Evolutionary conservation across 2,329 filamentous ascomycete genomes (phyloP).

Genomic region (Beauveria sp.): DNA sequence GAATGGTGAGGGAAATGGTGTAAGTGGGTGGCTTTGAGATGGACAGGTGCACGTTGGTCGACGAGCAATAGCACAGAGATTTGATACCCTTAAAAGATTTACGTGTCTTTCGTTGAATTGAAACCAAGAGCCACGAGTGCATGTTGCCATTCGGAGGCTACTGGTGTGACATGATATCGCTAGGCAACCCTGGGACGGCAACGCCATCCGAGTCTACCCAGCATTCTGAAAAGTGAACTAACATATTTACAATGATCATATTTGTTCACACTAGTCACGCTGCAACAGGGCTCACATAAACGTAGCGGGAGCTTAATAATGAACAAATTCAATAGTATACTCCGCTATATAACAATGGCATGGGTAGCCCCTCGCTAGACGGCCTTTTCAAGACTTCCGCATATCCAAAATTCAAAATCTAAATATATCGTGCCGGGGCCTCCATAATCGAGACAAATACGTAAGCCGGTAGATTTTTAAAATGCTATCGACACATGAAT

Average conservation of each 20-base stretch:
- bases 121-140: too few relatives aligned
- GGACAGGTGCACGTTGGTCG: background rate
- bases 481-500: background rate
- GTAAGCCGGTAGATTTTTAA: background rate
- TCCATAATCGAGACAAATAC: background rate
- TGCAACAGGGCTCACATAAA: background rate
- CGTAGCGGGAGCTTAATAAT: background rate
- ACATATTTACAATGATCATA: background rate
- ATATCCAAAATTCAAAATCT: background rate
- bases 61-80: background rate
- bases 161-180: too few relatives aligned
- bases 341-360: conserved; percentile 6
- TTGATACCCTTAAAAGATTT: background rate
- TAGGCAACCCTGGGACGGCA: too few relatives aligned
- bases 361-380: conserved; percentile 6
- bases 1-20: too few relatives aligned
- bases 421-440: background rate
- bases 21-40: too few relatives aligned
- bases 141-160: too few relatives aligned
- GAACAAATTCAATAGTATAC: conserved; percentile 5
- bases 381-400: background rate
- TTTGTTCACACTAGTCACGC: background rate
- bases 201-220: too few relatives aligned
- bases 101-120: background rate
- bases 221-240: too few relatives aligned